Evolutionary conservation across 768 basidiomycete genomes (phyloP).

Genomic region (Sistotremastrum suecicum): DNA sequence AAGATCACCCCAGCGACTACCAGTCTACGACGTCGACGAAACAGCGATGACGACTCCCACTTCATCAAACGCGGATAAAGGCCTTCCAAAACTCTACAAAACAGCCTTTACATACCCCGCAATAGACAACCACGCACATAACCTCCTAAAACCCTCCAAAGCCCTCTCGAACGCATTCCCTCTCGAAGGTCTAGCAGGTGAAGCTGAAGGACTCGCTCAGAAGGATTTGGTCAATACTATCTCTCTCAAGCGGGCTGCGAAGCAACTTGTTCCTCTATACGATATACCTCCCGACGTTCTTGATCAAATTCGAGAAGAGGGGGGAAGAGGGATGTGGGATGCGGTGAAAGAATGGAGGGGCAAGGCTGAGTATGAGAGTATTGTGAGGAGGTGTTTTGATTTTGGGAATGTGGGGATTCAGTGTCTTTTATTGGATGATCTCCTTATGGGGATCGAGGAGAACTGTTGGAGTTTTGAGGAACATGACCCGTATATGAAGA

Average conservation of each 20-base stretch:
- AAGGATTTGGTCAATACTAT: conserved; percentile 41
- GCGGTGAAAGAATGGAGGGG: conserved; percentile 35
- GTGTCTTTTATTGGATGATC: conserved; percentile 62
- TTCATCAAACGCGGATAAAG: too few relatives aligned
- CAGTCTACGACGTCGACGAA: too few relatives aligned
- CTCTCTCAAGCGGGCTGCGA: conserved; percentile 42
- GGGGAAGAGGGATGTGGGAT: conserved; percentile 32
- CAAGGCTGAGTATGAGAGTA: conserved; percentile 37
- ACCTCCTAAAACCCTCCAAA: conserved; percentile 36
- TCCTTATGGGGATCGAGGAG: conserved; percentile 34
- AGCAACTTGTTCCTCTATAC: conserved; percentile 39
- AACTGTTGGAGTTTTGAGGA: conserved; percentile 37
- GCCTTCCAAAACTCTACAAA: not conserved
- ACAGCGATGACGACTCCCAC: too few relatives aligned
- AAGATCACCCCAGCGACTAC: too few relatives aligned
- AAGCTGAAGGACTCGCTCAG: conserved; percentile 42
- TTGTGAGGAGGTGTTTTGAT: conserved; percentile 21
- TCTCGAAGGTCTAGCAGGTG: conserved; percentile 53
- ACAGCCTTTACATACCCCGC: conserved; percentile 28
- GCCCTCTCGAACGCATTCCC: conserved; percentile 28
- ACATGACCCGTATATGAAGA: conserved; percentile 47
- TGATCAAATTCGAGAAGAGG: too few relatives aligned
- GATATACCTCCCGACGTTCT: conserved; percentile 13
- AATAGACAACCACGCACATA: conserved; percentile 74
- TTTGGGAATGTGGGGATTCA: conserved; percentile 48